A percentile compares a stretch with the other conserved stretches of the same genome.
Conservation (phyloP, 495 filamentous ascomycete genomes). For the Articulospora tetracladia region DNA sequence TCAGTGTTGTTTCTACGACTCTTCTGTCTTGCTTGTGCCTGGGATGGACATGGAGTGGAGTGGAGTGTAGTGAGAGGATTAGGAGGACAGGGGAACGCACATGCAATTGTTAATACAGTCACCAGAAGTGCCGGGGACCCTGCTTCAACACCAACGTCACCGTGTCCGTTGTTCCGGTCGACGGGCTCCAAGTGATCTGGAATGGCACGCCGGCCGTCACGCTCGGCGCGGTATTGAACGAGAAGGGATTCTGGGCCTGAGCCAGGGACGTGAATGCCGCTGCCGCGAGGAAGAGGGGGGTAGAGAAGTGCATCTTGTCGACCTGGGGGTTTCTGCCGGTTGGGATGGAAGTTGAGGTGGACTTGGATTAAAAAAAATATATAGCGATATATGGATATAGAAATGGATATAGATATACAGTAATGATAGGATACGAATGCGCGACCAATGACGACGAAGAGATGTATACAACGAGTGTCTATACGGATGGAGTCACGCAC, state of each 20-base stretch:
- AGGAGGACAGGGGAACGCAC: conserved; percentile 35
- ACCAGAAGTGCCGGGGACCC: conserved; percentile 38
- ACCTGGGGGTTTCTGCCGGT: no score
- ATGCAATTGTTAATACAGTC: conserved; percentile 45
- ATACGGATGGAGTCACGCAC: no score
- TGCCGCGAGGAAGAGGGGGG: neutral
- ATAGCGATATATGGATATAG: no score
- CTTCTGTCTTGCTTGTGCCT: neutral
- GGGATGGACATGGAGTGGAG: neutral
- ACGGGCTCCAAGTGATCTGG: conserved; percentile 51
- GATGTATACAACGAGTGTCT: no score
- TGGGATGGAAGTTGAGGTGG: no score
- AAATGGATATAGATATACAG: no score
- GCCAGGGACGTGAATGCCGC: neutral
- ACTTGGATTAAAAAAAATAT: no score
- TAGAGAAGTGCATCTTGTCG: conserved; percentile 11
- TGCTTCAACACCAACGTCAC: conserved; percentile 49
- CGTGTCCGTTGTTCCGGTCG: conserved; percentile 39
- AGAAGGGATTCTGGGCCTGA: conserved; percentile 45
- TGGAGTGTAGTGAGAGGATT: neutral
- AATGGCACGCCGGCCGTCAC: conserved; percentile 48
- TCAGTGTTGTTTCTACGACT: no score
- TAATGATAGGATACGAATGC: no score
- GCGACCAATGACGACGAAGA: no score
- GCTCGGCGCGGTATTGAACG: conserved; percentile 35